Evolutionary conservation across 2,329 filamentous ascomycete genomes (phyloP).

Genomic region (Clarireedia homoeocarpa): DNA sequence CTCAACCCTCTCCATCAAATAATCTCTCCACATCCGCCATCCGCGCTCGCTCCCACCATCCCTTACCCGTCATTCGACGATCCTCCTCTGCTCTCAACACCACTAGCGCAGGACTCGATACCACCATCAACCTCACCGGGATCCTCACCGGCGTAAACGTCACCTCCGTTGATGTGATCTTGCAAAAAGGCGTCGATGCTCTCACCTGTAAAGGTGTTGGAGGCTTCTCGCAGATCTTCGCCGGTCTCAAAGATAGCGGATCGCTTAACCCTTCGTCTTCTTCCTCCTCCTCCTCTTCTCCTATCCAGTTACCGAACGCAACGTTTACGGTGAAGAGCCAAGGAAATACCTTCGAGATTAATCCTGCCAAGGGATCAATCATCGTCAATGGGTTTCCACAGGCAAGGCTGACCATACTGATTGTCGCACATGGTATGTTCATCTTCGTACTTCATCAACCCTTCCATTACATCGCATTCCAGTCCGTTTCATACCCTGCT

Average conservation of each 20-base stretch:
- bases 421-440: slow-evolving; percentile 5
- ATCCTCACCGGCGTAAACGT: neutral
- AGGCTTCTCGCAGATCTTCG: neutral
- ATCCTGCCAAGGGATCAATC: neutral
- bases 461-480: neutral
- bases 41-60: neutral
- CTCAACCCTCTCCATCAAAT: neutral
- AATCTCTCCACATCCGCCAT: neutral
- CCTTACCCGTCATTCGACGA: neutral
- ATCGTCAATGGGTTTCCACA: neutral
- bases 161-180: neutral
- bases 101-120: neutral
- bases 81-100: neutral
- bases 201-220: slow-evolving; percentile 1
- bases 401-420: neutral
- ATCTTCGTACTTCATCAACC: too few species aligned
- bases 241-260: neutral
- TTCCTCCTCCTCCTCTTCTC: neutral
- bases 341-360: neutral
- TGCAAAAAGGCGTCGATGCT: neutral
- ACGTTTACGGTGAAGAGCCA: neutral
- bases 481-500: too few species aligned
- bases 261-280: neutral
- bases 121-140: neutral
- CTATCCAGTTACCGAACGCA: neutral